Conservation (phyloP, 2,329 filamentous ascomycete species). For the Rutstroemia sp. region DNA sequence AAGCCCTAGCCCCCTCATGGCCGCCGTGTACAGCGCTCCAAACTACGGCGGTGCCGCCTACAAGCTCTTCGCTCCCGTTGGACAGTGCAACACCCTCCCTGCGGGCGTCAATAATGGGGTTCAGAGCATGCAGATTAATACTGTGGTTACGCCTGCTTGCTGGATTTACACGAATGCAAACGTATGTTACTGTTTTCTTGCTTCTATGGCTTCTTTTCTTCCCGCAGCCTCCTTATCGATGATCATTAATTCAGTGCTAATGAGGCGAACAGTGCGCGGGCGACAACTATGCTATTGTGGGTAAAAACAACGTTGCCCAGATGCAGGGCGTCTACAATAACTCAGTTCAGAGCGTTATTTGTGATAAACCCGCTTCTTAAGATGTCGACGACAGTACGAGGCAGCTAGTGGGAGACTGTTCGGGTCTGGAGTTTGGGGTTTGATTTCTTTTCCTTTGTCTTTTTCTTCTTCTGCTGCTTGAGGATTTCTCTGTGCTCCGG, state of each 20-base stretch:
- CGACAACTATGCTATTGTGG: neutral
- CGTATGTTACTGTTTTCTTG: neutral
- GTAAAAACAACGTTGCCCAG: neutral
- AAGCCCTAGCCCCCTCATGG: neutral
- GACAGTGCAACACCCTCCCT: neutral
- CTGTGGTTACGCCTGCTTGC: neutral
- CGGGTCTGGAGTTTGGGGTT: no score
- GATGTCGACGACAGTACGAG: no score
- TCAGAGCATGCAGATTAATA: slow-evolving; percentile 1
- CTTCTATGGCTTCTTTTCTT: neutral
- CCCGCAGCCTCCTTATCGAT: no score
- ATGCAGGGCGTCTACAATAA: neutral
- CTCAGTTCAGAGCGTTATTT: neutral
- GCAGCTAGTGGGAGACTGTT: no score
- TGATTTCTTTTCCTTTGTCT: no score
- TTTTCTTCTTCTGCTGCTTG: no score
- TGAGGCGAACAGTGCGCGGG: neutral
- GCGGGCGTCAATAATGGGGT: neutral
- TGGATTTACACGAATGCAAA: slow-evolving; percentile 1
- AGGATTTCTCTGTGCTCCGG: no score
- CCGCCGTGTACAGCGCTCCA: neutral
- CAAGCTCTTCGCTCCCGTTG: neutral
- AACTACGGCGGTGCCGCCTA: neutral
- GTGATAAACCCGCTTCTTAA: neutral
- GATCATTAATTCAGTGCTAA: neutral